These are phyloP conservation scores for Aspergillus carlsbadensis DNA, from an alignment of 495 filamentous ascomycete species.

Conservation along the genomic window DNA sequence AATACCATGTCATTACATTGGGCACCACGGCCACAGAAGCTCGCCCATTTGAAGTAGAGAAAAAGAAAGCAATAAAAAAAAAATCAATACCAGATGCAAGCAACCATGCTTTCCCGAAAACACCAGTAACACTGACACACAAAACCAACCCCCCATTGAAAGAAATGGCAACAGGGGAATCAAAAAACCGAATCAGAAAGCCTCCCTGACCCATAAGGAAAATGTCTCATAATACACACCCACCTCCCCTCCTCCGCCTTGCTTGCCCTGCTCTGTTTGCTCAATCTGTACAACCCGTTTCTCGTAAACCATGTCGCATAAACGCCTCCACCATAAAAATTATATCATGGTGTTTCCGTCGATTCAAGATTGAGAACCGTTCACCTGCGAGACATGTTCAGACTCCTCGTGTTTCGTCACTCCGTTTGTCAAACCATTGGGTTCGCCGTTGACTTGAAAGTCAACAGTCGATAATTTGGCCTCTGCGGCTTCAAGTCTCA, in stretches of 20 bases:
- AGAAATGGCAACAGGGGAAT: conserved; percentile 9
- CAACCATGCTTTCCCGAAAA: background rate
- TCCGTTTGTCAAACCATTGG: background rate
- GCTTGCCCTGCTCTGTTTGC: background rate
- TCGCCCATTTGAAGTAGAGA: too few relatives aligned
- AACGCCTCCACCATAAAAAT: background rate
- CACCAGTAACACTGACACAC: conserved; percentile 3
- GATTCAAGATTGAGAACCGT: conserved; percentile 1
- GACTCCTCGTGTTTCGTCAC: background rate
- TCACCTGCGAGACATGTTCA: background rate
- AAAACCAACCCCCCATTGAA: background rate
- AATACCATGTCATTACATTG: background rate
- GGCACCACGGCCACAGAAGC: too few relatives aligned
- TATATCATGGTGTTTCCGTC: conserved; percentile 4
- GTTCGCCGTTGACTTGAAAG: conserved; percentile 8
- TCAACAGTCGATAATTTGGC: conserved; percentile 40
- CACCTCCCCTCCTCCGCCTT: background rate
- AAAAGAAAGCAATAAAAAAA: too few relatives aligned
- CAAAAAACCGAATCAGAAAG: background rate
- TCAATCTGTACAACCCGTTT: background rate
- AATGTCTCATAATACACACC: conserved; percentile 8
- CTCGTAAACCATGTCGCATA: conserved; percentile 19
- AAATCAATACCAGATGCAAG: background rate
- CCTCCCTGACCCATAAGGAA: background rate
- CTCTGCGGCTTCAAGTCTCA: conserved; percentile 63